phyloP scores from a whole-genome alignment of 257 asterid species.

The Prunella vulgaris region DNA sequence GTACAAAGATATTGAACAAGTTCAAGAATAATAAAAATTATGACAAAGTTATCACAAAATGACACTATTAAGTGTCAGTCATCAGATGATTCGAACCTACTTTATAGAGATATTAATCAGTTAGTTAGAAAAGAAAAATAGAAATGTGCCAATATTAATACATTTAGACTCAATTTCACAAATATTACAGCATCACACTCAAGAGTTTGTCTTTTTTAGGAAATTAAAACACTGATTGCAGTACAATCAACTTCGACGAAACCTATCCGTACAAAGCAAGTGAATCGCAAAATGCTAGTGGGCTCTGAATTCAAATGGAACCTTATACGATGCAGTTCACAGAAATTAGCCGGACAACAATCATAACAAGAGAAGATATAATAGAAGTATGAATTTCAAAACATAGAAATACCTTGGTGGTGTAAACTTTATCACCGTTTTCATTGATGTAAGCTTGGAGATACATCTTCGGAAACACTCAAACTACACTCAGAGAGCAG shows the following conservation, averaged over 20 bases:
- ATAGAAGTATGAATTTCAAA: not conserved
- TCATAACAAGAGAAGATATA: not conserved
- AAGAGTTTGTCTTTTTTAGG: not conserved
- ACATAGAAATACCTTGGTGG: conserved; percentile 35
- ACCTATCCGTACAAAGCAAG: not conserved
- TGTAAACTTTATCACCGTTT: conserved; percentile 48
- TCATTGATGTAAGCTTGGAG: conserved; percentile 52
- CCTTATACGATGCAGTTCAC: not conserved
- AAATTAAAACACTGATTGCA: not conserved
- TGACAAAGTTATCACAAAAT: not conserved
- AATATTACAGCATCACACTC: not conserved
- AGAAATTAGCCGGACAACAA: not conserved
- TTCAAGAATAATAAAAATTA: not conserved
- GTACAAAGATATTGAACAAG: not conserved
- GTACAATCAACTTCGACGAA: not conserved
- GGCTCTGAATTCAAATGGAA: not conserved
- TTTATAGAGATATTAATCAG: not conserved
- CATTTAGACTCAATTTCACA: too few relatives aligned
- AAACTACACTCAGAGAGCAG: conserved; percentile 6
- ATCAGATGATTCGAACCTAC: not conserved
- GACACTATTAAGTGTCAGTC: not conserved
- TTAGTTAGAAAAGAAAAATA: not conserved
- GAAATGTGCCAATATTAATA: too few relatives aligned
- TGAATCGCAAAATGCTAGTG: too few relatives aligned
- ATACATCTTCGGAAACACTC: conserved; percentile 34